phyloP scores from a whole-genome alignment of 139 green algal genomes.

The Coelastrella sp. region DNA sequence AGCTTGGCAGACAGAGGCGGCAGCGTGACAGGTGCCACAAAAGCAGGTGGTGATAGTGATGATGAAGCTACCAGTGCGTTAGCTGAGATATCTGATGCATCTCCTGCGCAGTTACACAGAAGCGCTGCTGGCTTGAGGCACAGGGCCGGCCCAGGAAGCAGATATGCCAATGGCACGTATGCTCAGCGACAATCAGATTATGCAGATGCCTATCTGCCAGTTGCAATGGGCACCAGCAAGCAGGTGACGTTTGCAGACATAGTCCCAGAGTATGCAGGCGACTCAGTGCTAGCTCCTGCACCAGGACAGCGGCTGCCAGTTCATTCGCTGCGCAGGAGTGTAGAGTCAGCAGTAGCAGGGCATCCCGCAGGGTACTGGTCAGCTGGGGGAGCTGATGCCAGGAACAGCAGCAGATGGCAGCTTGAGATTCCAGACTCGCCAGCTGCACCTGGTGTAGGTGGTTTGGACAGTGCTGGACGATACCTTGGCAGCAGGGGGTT shows the following conservation, averaged over 20 bases:
- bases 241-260: conserved; percentile 14
- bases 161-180: too few relatives aligned
- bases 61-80: conserved; percentile 18
- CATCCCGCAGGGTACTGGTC: not conserved
- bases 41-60: not conserved
- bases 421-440: not conserved
- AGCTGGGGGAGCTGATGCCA: not conserved
- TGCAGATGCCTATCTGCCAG: not conserved
- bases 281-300: not conserved
- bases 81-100: not conserved
- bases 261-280: not conserved
- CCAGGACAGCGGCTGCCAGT: not conserved
- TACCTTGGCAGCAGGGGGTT: not conserved
- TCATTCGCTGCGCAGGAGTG: not conserved
- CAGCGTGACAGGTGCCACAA: not conserved
- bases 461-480: not conserved
- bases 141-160: not conserved
- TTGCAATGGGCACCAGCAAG: not conserved
- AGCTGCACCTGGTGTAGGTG: not conserved
- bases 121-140: conserved; percentile 6
- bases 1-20: not conserved
- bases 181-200: too few relatives aligned
- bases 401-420: not conserved
- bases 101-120: not conserved
- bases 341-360: conserved; percentile 2